phyloP scores from a whole-genome alignment of 805 yeast species.

The Candida nemodendra region DNA sequence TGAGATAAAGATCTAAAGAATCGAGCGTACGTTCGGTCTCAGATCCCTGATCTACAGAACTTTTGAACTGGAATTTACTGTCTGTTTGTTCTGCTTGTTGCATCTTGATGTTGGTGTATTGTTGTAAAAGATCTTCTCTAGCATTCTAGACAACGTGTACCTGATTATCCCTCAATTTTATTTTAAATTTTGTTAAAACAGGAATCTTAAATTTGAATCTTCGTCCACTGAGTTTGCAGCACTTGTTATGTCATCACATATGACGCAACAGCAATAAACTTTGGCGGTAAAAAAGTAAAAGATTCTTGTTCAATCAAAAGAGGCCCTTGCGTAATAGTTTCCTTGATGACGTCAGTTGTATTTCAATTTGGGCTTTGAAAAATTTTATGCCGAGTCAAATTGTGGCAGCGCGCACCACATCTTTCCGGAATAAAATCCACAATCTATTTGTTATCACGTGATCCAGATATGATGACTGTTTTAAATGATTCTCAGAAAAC shows the following conservation, averaged over 20 bases:
- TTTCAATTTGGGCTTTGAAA: neutral
- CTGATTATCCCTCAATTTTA: neutral
- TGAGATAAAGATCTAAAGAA: conserved; percentile 8
- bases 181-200: neutral
- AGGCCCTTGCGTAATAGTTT: no score
- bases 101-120: neutral
- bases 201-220: no score
- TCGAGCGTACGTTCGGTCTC: conserved; percentile 6
- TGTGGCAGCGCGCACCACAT: neutral
- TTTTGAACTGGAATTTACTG: neutral
- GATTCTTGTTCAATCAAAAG: no score
- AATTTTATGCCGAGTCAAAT: neutral
- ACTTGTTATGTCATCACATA: no score
- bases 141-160: neutral
- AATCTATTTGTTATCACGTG: neutral
- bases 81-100: neutral
- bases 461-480: neutral
- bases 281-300: no score
- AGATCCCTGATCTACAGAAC: neutral
- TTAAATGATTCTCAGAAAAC: neutral
- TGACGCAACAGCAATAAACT: no score
- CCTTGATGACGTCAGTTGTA: neutral
- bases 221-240: no score
- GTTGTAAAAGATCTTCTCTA: neutral
- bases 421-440: neutral